Evolutionary conservation across 208 protist genomes (phyloP).

Genomic region (Sergeia podlipaevii): DNA sequence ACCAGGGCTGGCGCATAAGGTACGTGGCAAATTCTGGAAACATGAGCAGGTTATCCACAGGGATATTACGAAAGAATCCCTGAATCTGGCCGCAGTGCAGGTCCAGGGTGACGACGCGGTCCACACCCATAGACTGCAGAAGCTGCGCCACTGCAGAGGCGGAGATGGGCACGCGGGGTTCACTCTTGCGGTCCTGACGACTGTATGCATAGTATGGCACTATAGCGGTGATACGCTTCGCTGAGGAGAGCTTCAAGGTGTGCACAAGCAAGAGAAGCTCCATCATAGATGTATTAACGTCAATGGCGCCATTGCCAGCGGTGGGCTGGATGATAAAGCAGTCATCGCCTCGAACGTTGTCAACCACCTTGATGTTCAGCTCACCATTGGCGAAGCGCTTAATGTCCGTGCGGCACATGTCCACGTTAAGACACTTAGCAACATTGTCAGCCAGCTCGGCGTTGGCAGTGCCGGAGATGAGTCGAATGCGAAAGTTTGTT

Average conservation of each 20-base stretch:
- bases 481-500: slow-evolving; percentile 79
- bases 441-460: slow-evolving; percentile 78
- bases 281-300: slow-evolving; percentile 91
- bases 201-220: slow-evolving; percentile 96
- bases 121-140: slow-evolving; percentile 90
- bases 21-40: slow-evolving; percentile 88
- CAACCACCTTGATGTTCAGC: slow-evolving; percentile 91
- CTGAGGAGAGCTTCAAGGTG: slow-evolving; percentile 87
- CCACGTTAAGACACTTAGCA: slow-evolving; percentile 68
- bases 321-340: slow-evolving; percentile 96
- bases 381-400: slow-evolving; percentile 91
- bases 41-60: slow-evolving; percentile 93
- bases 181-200: slow-evolving; percentile 96
- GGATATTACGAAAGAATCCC: slow-evolving; percentile 95
- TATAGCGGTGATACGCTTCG: slow-evolving; percentile 93
- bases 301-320: slow-evolving; percentile 41
- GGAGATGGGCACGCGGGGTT: slow-evolving; percentile 95
- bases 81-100: slow-evolving; percentile 95
- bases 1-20: slow-evolving; percentile 79
- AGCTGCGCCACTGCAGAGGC: slow-evolving; percentile 94
- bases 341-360: slow-evolving; percentile 95
- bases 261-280: slow-evolving; percentile 89
- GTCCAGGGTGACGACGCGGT: slow-evolving; percentile 94
- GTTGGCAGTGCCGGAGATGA: slow-evolving; percentile 87
- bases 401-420: slow-evolving; percentile 75